Evolutionary conservation across 495 filamentous ascomycete species (phyloP).

Genomic region (Darksidea phi): DNA sequence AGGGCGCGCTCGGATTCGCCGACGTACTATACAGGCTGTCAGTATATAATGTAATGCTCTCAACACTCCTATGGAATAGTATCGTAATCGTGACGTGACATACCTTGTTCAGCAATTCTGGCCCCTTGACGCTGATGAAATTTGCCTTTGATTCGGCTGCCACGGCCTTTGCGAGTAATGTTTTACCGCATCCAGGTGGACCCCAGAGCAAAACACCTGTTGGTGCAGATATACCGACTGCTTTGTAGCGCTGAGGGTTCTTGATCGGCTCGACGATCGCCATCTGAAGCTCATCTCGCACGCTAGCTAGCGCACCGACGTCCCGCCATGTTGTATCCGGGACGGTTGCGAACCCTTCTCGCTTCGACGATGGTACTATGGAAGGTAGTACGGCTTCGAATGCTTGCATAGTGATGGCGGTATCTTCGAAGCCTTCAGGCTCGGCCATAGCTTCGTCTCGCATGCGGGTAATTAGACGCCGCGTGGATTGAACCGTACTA

Average conservation of each 20-base stretch:
- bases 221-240: constrained; percentile 82
- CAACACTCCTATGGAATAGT: too few species aligned
- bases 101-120: constrained; percentile 83
- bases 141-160: constrained; percentile 94
- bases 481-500: constrained; percentile 38
- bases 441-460: constrained; percentile 46
- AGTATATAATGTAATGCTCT: neutral
- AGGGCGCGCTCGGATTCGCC: constrained; percentile 93
- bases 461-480: constrained; percentile 55
- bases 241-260: constrained; percentile 72
- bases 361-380: constrained; percentile 89
- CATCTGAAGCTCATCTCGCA: constrained; percentile 78
- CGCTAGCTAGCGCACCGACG: constrained; percentile 77
- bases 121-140: constrained; percentile 97
- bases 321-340: constrained; percentile 96
- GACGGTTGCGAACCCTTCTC: constrained; percentile 95
- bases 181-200: constrained; percentile 95
- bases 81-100: neutral
- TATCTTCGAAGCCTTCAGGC: constrained; percentile 44
- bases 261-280: constrained; percentile 93
- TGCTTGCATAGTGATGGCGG: constrained; percentile 58
- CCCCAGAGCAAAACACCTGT: constrained; percentile 95
- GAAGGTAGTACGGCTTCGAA: constrained; percentile 76
- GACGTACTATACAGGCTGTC: constrained; percentile 57
- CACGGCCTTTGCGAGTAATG: constrained; percentile 91